A percentile compares a stretch with the other conserved stretches of the same genome.
Evolutionary conservation across 2,329 filamentous ascomycete genomes (phyloP).

Genomic region (Plenodomus tracheiphilus): DNA sequence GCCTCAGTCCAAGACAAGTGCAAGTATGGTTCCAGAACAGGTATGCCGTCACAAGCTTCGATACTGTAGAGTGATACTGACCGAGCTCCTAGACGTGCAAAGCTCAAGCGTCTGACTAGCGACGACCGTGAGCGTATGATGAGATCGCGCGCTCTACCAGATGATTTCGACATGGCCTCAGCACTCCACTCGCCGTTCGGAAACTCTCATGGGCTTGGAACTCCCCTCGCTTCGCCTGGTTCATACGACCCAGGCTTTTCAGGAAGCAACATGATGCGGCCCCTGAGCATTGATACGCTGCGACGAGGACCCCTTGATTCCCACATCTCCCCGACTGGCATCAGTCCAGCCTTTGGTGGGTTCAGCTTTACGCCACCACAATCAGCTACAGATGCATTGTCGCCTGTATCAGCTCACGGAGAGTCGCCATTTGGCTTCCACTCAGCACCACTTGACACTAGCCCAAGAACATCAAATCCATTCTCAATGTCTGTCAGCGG

Average conservation of each 20-base stretch:
- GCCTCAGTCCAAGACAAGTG: conserved; percentile 86
- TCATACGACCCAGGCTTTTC: conserved; percentile 45
- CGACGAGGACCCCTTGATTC: conserved; percentile 66
- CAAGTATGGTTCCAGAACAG: conserved; percentile 99
- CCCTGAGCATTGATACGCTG: conserved; percentile 69
- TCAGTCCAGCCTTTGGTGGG: conserved; percentile 68
- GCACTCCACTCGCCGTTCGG: conserved; percentile 61
- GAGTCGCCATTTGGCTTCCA: conserved; percentile 47
- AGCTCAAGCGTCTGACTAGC: conserved; percentile 63
- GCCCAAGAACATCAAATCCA: conserved; percentile 44
- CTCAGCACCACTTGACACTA: conserved; percentile 39
- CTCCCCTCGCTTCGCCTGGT: conserved; percentile 53
- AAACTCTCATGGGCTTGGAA: conserved; percentile 49
- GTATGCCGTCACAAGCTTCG: conserved; percentile 56
- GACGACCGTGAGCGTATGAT: conserved; percentile 66
- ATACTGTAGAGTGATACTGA: conserved; percentile 9
- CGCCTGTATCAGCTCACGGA: conserved; percentile 49
- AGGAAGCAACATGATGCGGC: conserved; percentile 66
- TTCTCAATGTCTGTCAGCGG: conserved; percentile 42
- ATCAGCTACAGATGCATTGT: conserved; percentile 52
- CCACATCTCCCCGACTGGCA: conserved; percentile 67
- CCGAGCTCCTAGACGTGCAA: conserved; percentile 55
- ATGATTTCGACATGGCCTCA: conserved; percentile 63
- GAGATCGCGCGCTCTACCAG: conserved; percentile 61
- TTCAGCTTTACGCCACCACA: conserved; percentile 66